Conservation (phyloP, 441 rosid genomes). For the Manihot esculenta region DNA sequence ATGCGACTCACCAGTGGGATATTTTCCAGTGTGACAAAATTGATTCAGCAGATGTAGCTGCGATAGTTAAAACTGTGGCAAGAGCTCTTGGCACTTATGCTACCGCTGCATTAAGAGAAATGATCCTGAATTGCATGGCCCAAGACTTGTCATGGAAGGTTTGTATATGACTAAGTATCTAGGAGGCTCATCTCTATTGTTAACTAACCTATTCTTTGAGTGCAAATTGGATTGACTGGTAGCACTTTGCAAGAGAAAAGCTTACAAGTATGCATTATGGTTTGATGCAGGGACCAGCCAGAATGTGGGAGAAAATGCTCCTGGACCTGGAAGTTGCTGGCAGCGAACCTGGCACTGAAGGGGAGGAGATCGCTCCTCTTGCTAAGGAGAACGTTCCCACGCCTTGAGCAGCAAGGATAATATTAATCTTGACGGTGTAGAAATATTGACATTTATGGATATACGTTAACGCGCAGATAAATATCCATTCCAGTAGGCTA, state of each 20-base stretch:
- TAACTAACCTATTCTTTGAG: neutral
- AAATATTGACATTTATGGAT: neutral
- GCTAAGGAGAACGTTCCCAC: constrained; percentile 79
- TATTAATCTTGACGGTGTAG: neutral
- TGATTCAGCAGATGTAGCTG: constrained; percentile 72
- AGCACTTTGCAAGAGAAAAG: too few species aligned
- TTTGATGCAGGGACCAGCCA: constrained; percentile 67
- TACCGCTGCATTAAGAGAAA: constrained; percentile 62
- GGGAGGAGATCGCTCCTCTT: constrained; percentile 38
- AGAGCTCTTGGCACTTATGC: constrained; percentile 62
- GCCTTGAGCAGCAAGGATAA: constrained; percentile 41
- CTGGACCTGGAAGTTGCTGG: constrained; percentile 53
- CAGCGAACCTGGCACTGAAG: constrained; percentile 42
- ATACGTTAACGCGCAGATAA: neutral
- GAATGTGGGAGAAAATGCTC: constrained; percentile 66
- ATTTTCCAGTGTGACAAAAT: constrained; percentile 66
- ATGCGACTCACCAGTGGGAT: neutral
- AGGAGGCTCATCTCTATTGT: neutral
- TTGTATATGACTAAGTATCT: constrained; percentile 21
- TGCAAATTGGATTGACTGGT: too few species aligned
- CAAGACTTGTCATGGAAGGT: constrained; percentile 97
- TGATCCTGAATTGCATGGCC: constrained; percentile 82
- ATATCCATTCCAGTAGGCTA: neutral
- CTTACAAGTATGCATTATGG: too few species aligned
- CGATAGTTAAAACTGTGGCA: constrained; percentile 49